Conservation (phyloP, 768 basidiomycete genomes). For the Amanita polypyramis region DNA sequence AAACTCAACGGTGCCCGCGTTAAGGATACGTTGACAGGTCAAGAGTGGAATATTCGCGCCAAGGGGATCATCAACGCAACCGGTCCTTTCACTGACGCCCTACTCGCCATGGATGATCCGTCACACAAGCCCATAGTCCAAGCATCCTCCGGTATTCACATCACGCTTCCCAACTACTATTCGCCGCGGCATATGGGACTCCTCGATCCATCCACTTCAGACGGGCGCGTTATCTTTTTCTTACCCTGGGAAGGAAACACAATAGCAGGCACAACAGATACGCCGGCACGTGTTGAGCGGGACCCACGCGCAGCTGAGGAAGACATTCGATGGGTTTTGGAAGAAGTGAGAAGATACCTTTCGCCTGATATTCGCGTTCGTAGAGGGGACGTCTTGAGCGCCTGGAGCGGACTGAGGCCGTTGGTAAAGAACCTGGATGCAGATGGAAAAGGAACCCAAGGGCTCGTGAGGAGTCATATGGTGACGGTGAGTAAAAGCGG, state of each 20-base stretch:
- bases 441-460: slow-evolving; percentile 52
- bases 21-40: slow-evolving; percentile 73
- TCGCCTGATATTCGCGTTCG: slow-evolving; percentile 89
- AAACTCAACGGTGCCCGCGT: slow-evolving; percentile 68
- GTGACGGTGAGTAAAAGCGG: slow-evolving; percentile 75
- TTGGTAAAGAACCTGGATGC: slow-evolving; percentile 56
- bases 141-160: slow-evolving; percentile 88
- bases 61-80: slow-evolving; percentile 96
- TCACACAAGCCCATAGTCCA: slow-evolving; percentile 80
- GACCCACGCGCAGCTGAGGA: slow-evolving; percentile 84
- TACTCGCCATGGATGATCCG: slow-evolving; percentile 74
- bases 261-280: slow-evolving; percentile 94
- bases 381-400: slow-evolving; percentile 88
- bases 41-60: slow-evolving; percentile 73
- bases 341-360: slow-evolving; percentile 86
- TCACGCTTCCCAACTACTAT: slow-evolving; percentile 96
- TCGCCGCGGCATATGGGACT: slow-evolving; percentile 92
- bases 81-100: slow-evolving; percentile 83
- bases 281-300: slow-evolving; percentile 55
- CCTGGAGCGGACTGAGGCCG: slow-evolving; percentile 90
- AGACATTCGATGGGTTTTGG: slow-evolving; percentile 94
- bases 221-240: slow-evolving; percentile 98
- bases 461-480: slow-evolving; percentile 88
- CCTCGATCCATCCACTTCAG: slow-evolving; percentile 89
- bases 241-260: slow-evolving; percentile 98